These are phyloP conservation scores for Xerocomus spinulosus DNA, from an alignment of 768 basidiomycete species.

Conservation along the genomic window DNA sequence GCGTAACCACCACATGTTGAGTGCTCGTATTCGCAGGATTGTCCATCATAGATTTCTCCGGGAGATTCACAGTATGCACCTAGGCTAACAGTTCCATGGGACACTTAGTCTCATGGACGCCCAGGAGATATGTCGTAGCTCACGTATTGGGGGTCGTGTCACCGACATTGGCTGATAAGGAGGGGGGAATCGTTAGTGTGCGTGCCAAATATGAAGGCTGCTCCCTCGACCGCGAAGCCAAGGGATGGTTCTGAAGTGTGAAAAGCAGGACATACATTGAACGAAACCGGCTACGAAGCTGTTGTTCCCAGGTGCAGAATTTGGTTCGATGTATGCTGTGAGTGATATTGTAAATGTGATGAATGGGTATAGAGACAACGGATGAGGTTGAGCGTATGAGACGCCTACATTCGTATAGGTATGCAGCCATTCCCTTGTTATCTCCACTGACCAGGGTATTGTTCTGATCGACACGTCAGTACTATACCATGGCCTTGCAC, in stretches of 20 bases:
- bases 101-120: neutral
- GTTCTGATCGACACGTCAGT: constrained; percentile 42
- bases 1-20: constrained; percentile 73
- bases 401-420: constrained; percentile 62
- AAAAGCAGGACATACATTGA: constrained; percentile 48
- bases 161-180: constrained; percentile 65
- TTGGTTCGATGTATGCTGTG: constrained; percentile 59
- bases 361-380: neutral
- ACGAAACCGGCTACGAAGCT: constrained; percentile 73
- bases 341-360: too few relatives aligned
- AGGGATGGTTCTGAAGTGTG: neutral
- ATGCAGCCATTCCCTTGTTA: constrained; percentile 86
- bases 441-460: constrained; percentile 78
- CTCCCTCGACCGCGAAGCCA: neutral
- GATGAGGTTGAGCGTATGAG: neutral
- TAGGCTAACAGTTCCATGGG: constrained; percentile 31
- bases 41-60: constrained; percentile 62
- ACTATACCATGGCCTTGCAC: neutral
- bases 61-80: constrained; percentile 79
- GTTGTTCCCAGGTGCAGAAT: constrained; percentile 60
- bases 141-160: constrained; percentile 79
- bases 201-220: neutral
- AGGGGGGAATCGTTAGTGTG: neutral
- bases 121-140: constrained; percentile 22
- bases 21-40: constrained; percentile 61